phyloP scores from a whole-genome alignment of 305 asterid genomes.

The Withania somnifera region DNA sequence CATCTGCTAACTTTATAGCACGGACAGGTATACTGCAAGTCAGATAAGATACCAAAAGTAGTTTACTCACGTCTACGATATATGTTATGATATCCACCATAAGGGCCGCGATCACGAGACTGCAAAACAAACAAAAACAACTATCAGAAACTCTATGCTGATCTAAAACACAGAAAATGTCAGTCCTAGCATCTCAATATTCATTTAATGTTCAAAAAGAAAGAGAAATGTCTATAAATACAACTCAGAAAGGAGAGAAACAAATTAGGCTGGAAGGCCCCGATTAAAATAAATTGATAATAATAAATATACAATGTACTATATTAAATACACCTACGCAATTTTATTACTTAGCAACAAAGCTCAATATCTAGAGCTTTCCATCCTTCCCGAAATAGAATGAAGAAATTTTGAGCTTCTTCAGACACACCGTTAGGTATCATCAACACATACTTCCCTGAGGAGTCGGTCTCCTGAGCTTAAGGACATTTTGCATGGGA shows the following conservation, averaged over 20 bases:
- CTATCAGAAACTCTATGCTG: background rate
- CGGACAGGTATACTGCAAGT: background rate
- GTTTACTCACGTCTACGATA: constrained; percentile 35
- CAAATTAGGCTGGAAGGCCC: background rate
- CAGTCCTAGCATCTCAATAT: background rate
- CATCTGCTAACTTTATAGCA: background rate
- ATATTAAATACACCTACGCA: background rate
- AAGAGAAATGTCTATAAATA: background rate
- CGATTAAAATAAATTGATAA: background rate
- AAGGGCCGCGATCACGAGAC: constrained; percentile 28
- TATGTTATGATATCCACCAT: constrained; percentile 16
- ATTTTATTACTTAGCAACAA: background rate
- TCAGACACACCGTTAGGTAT: background rate
- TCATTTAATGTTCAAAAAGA: constrained; percentile 5
- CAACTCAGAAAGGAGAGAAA: background rate
- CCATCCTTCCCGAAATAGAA: background rate
- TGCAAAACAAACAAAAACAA: constrained; percentile 13
- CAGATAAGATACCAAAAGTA: too few species aligned
- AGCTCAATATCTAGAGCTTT: background rate
- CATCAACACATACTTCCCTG: background rate
- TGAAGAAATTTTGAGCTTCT: background rate
- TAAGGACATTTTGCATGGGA: background rate
- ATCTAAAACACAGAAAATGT: background rate
- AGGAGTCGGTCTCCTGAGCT: background rate
- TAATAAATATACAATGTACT: background rate